Conservation (phyloP, 2,329 filamentous ascomycete species). For the Nemania abortiva region DNA sequence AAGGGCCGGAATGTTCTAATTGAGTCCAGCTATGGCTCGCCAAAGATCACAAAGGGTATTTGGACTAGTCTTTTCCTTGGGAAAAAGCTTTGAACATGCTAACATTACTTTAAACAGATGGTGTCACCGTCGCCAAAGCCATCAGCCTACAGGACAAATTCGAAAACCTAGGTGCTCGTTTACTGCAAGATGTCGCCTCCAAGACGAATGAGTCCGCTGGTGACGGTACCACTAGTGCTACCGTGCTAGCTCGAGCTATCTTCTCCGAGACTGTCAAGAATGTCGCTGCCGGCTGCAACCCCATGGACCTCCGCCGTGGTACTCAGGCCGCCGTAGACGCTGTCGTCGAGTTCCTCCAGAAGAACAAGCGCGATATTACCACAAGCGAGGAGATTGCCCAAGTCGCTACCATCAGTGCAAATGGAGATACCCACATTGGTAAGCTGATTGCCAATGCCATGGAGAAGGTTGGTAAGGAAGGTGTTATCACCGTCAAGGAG, state of each 20-base stretch:
- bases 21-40: constrained; percentile 97
- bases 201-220: constrained; percentile 99
- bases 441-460: constrained; percentile 97
- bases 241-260: constrained; percentile 95
- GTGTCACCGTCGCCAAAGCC: constrained; percentile 90
- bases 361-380: constrained; percentile 98
- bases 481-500: constrained; percentile 99
- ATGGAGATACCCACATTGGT: constrained; percentile 95
- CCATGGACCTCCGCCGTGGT: constrained; percentile 97
- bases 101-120: constrained; percentile 66
- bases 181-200: constrained; percentile 97
- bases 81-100: constrained; percentile 28
- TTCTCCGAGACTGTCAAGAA: constrained; percentile 99
- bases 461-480: constrained; percentile 99
- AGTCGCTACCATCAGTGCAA: constrained; percentile 97
- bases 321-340: constrained; percentile 96
- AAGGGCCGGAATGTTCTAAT: constrained; percentile 99
- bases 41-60: constrained; percentile 99
- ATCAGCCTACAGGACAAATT: constrained; percentile 98
- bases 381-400: constrained; percentile 97
- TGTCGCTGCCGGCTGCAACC: constrained; percentile 98
- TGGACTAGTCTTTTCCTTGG: constrained; percentile 21
- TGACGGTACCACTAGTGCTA: constrained; percentile 98
- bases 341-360: constrained; percentile 92
- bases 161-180: constrained; percentile 96